Evolutionary conservation across 1,284 basidiomycete genomes (phyloP).

Genomic region (Apiotrichum porosum): DNA sequence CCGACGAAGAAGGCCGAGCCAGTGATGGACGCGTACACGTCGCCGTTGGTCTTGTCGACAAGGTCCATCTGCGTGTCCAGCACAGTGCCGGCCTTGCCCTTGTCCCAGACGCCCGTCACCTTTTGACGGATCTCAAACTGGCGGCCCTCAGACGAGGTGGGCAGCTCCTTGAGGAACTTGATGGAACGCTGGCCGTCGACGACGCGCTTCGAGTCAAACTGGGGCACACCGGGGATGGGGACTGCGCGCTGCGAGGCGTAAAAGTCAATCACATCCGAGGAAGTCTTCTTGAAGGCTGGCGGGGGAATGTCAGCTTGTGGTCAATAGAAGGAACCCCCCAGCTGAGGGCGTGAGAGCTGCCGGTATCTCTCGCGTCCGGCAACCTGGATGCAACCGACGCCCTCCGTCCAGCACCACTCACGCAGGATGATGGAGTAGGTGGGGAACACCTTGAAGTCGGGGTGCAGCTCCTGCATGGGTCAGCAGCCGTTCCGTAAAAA

Average conservation of each 20-base stretch:
- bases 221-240: constrained; percentile 13
- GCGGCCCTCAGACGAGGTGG: constrained; percentile 10
- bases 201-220: constrained; percentile 14
- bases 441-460: constrained; percentile 17
- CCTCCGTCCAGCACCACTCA: too few relatives aligned
- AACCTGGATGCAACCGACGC: too few relatives aligned
- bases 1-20: constrained; percentile 16
- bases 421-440: constrained; percentile 19
- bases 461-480: constrained; percentile 13
- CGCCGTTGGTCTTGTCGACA: constrained; percentile 12
- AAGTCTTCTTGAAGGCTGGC: constrained; percentile 14
- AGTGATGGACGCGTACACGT: constrained; percentile 7
- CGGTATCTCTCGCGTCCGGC: too few relatives aligned
- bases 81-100: constrained; percentile 18
- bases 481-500: not conserved
- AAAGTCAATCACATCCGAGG: constrained; percentile 18
- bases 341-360: too few relatives aligned
- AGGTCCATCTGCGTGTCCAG: constrained; percentile 18
- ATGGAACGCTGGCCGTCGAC: constrained; percentile 20
- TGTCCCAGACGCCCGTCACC: constrained; percentile 20
- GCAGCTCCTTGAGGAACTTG: constrained; percentile 15
- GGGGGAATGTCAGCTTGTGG: not conserved
- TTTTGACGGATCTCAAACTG: constrained; percentile 14
- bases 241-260: constrained; percentile 11
- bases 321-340: too few relatives aligned